These are phyloP conservation scores for Annona cherimola DNA, from an alignment of 164 flowering plant species.

Conservation along the genomic window DNA sequence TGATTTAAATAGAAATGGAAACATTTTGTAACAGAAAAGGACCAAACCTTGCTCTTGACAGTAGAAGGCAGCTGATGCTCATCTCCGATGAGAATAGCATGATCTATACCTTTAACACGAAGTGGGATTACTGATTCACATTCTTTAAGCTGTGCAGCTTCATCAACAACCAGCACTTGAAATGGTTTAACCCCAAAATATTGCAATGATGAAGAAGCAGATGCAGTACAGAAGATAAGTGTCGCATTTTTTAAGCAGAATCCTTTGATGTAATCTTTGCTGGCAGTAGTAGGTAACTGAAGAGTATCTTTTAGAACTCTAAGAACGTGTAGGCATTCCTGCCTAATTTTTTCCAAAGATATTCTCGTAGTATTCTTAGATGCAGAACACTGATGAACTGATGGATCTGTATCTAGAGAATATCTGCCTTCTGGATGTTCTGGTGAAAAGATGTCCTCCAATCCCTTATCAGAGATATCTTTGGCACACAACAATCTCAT, in stretches of 20 bases:
- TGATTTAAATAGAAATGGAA: background rate
- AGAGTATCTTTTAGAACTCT: background rate
- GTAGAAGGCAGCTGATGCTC: conserved; percentile 45
- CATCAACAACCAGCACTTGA: conserved; percentile 40
- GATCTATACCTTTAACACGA: conserved; percentile 31
- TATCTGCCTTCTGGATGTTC: background rate
- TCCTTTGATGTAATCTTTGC: background rate
- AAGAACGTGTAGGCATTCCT: background rate
- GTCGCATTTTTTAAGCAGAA: background rate
- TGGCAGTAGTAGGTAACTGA: background rate
- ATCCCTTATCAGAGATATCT: conserved; percentile 2
- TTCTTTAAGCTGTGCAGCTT: conserved; percentile 56
- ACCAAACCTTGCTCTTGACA: conserved; percentile 39
- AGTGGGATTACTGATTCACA: conserved; percentile 50
- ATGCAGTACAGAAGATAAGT: background rate
- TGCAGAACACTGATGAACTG: background rate
- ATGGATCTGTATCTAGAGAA: background rate
- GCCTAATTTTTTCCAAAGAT: background rate
- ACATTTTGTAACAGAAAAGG: background rate
- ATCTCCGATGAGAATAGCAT: conserved; percentile 47
- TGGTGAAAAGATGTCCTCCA: background rate
- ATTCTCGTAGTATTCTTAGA: background rate
- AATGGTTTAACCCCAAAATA: conserved; percentile 7
- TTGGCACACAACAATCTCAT: background rate
- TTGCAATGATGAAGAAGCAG: background rate